Base-by-base conservation (phyloP, 192 early-diverging fungal species). In the Coemansia sp. region DNA sequence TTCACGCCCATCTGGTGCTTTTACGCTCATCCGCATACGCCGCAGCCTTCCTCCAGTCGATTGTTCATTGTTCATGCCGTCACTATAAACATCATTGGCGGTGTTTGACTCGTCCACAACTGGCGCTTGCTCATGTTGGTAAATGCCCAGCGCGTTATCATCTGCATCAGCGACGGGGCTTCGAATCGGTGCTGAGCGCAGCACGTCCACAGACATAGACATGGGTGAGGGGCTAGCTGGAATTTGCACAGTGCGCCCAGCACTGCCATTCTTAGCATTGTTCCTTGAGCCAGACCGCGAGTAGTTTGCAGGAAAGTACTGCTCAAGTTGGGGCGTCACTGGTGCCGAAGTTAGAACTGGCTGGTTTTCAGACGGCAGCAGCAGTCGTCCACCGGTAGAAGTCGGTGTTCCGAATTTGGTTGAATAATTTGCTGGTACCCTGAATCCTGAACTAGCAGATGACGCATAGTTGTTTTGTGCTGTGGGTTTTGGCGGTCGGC, bases 401-500 rank as follows among this genome's bases (percentile, higher is more conserved):
- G 42, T 37, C 21, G 57, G 24, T 8, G 51, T 23, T 4, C 58
- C 51, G 17, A 55, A 59, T 51, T 58, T 53, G 31, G 64, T 38
- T 20, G 36, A 14, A 24, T 37, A 36, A 21, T 2, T 31, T 3
- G 48, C 18, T 21, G 46, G 47, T 4, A 24, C 17, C 47, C 49
- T 49, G 47, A 61, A 42, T 12, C 46, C 48, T 12, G 59, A 47
- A 20, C 59, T 34, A 31, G 23, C 21, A 17, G 58, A 60, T 25
- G 46, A 3, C 15, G 24, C 20, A 23, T 38, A 44, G 37, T 25
- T 31, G 57, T 31, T 59, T 26, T 67, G 57, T 14, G 21, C 17
- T 44, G 31, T 42, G 25, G 53, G 59, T 14, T 63, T 73, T 10
- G 83, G 79, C n/a, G 94, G 94, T 5, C 95, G 83, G 34, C 95